phyloP scores from a whole-genome alignment of 1,284 basidiomycete species.

The Heterobasidion occidentale region DNA sequence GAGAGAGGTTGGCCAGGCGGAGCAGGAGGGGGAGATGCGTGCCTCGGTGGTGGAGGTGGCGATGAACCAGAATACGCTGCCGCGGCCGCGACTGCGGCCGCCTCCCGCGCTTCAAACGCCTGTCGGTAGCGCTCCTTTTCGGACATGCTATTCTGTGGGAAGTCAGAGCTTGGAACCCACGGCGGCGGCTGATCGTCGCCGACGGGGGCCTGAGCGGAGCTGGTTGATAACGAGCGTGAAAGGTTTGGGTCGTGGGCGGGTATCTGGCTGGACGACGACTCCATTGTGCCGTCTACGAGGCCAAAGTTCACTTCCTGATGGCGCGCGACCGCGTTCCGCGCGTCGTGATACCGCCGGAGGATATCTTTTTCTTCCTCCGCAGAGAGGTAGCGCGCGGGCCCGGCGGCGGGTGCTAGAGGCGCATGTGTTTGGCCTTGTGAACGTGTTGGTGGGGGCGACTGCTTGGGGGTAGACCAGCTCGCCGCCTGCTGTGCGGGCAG shows the following conservation, averaged over 20 bases:
- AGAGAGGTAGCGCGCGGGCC: conserved; percentile 18
- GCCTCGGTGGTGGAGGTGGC: conserved; percentile 1
- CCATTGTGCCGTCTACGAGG: conserved; percentile 14
- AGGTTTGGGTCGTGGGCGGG: conserved; percentile 23
- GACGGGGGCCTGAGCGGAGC: conserved; percentile 2
- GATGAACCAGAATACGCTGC: conserved; percentile 6
- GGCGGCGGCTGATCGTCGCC: conserved; percentile 12
- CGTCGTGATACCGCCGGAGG: conserved; percentile 57
- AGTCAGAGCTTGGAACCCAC: conserved; percentile 14
- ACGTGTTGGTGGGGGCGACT: not conserved
- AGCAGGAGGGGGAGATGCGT: conserved; percentile 5
- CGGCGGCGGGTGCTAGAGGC: not conserved
- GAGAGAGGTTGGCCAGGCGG: conserved; percentile 1
- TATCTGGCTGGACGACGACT: conserved; percentile 5
- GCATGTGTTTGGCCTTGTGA: not conserved
- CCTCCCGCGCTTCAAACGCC: conserved; percentile 59
- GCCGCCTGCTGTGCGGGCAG: not conserved
- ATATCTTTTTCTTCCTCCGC: conserved; percentile 59
- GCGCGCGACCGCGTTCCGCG: conserved; percentile 60
- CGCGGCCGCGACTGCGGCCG: conserved; percentile 26
- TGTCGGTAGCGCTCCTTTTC: conserved; percentile 42
- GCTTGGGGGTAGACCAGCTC: not conserved
- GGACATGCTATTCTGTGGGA: conserved; percentile 12
- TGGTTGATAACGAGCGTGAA: conserved; percentile 10
- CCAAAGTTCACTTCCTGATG: conserved; percentile 30